Percentiles rank a stretch among this genome's conserved stretches.
Conservation (phyloP, 2,329 filamentous ascomycete genomes). For the Arthrinium puccinioides region DNA sequence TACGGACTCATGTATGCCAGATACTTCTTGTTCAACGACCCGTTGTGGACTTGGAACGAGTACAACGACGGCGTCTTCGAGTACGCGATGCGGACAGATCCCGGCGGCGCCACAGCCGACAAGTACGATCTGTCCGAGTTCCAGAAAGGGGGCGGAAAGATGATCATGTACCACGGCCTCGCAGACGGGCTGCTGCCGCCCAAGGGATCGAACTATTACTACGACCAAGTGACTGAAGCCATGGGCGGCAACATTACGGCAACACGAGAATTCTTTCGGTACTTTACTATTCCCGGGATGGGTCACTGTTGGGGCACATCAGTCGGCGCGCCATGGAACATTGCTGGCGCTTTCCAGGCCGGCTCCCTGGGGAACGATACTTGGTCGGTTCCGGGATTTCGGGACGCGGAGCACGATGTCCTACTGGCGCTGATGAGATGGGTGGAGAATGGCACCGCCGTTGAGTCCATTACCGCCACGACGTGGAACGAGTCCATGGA, state of each 20-base stretch:
- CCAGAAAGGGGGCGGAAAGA: slow-evolving; percentile 31
- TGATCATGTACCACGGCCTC: slow-evolving; percentile 39
- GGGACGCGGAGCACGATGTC: slow-evolving; percentile 27
- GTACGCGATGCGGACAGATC: slow-evolving; percentile 25
- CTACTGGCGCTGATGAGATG: slow-evolving; percentile 30
- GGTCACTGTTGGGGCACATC: slow-evolving; percentile 33
- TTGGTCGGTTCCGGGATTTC: slow-evolving; percentile 27
- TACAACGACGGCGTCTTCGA: slow-evolving; percentile 24
- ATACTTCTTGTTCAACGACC: slow-evolving; percentile 32
- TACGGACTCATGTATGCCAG: slow-evolving; percentile 27
- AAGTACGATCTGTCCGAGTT: slow-evolving; percentile 31
- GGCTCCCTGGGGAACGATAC: slow-evolving; percentile 17
- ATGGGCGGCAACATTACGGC: slow-evolving; percentile 18
- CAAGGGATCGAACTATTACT: slow-evolving; percentile 26
- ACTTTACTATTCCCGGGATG: slow-evolving; percentile 49
- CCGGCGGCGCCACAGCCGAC: slow-evolving; percentile 30
- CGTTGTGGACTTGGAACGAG: slow-evolving; percentile 24
- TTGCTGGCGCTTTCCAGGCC: slow-evolving; percentile 25
- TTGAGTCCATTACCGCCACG: slow-evolving; percentile 26
- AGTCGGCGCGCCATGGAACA: slow-evolving; percentile 33
- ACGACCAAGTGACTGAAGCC: slow-evolving; percentile 17
- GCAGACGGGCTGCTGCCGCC: slow-evolving; percentile 33
- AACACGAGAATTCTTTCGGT: slow-evolving; percentile 42
- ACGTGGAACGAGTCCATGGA: slow-evolving; percentile 21
- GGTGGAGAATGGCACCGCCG: slow-evolving; percentile 24